Base-by-base conservation (phyloP, 2,329 filamentous ascomycete genomes). In the Parascedosporium putredinis region DNA sequence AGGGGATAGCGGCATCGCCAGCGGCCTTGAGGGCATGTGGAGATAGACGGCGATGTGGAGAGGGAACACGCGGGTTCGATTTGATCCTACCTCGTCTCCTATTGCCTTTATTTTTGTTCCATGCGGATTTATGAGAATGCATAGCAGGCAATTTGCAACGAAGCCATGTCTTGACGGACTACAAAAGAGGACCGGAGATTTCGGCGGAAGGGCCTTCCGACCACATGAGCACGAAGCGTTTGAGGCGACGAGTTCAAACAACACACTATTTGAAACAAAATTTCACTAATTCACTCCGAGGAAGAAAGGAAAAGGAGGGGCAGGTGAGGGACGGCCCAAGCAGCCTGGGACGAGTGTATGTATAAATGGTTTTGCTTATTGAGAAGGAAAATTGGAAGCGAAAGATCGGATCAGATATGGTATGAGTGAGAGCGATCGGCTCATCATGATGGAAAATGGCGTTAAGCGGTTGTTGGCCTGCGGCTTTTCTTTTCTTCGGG, bases 1-100 rank as follows among this genome's bases (percentile, higher is more conserved):
- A 12, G 58, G 61, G 16, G 58, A 59, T 9, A 58, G 55, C 34
- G 56, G 60, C 55, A 54, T 62, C 22, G 54, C 18, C 18, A 20
- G 61, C 9, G 36, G 49, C 23, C 33, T 40, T 7, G 40, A 40
- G 16, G 23, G 23, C 1, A 16, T 42, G 8, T 42, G 38, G 38
- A 16, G 38, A 42, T 42, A 20, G 23, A 20, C 18, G 38, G 38
- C 20, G n/a, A n/a, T n/a, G n/a, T n/a, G n/a, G n/a, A n/a, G n/a
- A n/a, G n/a, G n/a, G n/a, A n/a, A n/a, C n/a, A n/a, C n/a, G n/a
- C n/a, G 6, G 5, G 18, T 42, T 20, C 6, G 38, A 24, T 24
- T n/a, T 20, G 2, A 5, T 2, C 20, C n/a, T 42, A 2, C 7
- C 12, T 42, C 38, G 10, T 42, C 10, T 24, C 38, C 23, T 42